Base-by-base conservation (phyloP, 2,329 filamentous ascomycete genomes). In the Hypomyces rosellus region DNA sequence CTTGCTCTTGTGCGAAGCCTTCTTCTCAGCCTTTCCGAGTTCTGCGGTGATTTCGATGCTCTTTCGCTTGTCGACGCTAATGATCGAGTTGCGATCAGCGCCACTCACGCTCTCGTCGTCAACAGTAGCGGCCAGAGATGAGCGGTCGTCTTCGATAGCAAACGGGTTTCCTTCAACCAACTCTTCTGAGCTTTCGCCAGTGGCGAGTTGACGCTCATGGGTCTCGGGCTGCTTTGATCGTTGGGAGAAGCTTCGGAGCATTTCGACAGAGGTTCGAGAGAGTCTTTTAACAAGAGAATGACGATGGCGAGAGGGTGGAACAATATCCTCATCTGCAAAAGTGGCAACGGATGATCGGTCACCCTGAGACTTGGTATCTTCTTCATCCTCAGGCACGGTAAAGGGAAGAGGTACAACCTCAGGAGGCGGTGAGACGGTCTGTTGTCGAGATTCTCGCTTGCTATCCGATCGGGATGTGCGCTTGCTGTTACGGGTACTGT, bases 311-410 rank as follows among this genome's bases (percentile, higher is more conserved):
- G 56, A 45, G 49, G 57, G 43, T 55, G 63, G 40, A 48, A 53
- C 36, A 9, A 48, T 47, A 18, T 75, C 75, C 25, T 83, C 76
- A 50, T 86, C 84, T 14, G 85, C 84, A 59, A 85, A 77, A 0
- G 86, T 86, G 3, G 85, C 88, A 16, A 88, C 74, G 2, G 87
- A 88, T 2, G 85, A 89, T 25, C 75, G 69, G 16, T 77, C 75
- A 14, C 74, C 73, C 5, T 77, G 71, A 2, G 63, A 61, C 12
- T 54, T 37, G 20, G 69, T 63, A 4, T 74, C 68, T 2, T 72
- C 68, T 2, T 72, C 67, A 12, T 72, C 68, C 16, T 66, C 65
- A 1, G 82, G 81, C 1, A 87, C 70, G 9, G 64, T 76, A 65
- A 88, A 88, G 0, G 86, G 85, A 1, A 88, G 69, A 14, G 85